Percentiles rank a stretch among this genome's conserved stretches.
Evolutionary conservation across 202 grass and related monocot species (phyloP).

Genomic region (Dendrocalamus latiflorus): DNA sequence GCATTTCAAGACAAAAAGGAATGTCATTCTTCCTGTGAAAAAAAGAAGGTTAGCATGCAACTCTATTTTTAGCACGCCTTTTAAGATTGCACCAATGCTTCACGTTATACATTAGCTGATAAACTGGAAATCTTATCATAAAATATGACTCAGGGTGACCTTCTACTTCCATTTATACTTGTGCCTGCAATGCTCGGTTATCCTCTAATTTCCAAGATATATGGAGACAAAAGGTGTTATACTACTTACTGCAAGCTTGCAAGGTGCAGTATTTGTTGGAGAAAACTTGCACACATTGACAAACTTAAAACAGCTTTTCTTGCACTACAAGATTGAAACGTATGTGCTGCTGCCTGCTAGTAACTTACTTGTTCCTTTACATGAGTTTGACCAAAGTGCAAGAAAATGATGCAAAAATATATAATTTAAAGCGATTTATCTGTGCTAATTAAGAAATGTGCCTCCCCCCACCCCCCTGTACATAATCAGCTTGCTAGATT

Average conservation of each 20-base stretch:
- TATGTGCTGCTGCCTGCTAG: constrained; percentile 17
- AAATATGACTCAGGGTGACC: not conserved
- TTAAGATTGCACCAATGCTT: not conserved
- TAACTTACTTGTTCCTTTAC: constrained; percentile 27
- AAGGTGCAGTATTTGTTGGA: constrained; percentile 36
- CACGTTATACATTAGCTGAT: not conserved
- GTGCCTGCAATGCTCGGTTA: not conserved
- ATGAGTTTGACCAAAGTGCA: constrained; percentile 30
- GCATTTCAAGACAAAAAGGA: too few species aligned
- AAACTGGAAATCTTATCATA: not conserved
- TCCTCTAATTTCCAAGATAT: not conserved
- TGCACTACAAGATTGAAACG: constrained; percentile 35
- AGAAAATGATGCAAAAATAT: constrained; percentile 27
- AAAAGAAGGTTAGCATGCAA: too few species aligned
- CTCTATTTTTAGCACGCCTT: too few species aligned
- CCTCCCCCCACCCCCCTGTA: too few species aligned
- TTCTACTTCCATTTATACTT: not conserved
- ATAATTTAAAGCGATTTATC: not conserved
- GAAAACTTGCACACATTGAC: constrained; percentile 43
- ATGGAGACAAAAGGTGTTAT: not conserved
- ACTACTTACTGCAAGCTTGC: constrained; percentile 31
- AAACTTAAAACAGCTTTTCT: constrained; percentile 29
- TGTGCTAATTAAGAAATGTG: not conserved
- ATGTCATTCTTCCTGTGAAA: too few species aligned
- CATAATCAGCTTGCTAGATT: not conserved